Evolutionary conservation across 441 rosid species (phyloP).

Genomic region (Bruguiera hainesii): DNA sequence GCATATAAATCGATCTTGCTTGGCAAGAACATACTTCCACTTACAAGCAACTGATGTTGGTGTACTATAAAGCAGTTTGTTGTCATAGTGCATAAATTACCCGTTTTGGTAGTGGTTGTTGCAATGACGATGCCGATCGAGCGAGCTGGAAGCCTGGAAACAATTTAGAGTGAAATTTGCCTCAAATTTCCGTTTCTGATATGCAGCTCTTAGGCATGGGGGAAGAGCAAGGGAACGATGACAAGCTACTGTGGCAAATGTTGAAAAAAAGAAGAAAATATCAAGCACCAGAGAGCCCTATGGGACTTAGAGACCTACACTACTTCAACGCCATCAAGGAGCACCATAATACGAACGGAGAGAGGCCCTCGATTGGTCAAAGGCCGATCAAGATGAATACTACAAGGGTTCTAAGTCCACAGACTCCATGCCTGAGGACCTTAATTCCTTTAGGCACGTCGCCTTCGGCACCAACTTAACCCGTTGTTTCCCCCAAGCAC

Average conservation of each 20-base stretch:
- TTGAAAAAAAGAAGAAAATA: slow-evolving; percentile 41
- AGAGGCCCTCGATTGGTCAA: slow-evolving; percentile 1
- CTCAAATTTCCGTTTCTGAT: not conserved
- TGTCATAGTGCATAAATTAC: not conserved
- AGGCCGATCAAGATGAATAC: slow-evolving; percentile 10
- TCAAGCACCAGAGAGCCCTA: slow-evolving; percentile 41
- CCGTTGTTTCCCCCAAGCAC: slow-evolving; percentile 9
- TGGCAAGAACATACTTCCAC: not conserved
- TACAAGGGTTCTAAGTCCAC: slow-evolving; percentile 11
- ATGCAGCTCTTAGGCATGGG: slow-evolving; percentile 35
- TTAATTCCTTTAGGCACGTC: slow-evolving; percentile 31
- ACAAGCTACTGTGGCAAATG: slow-evolving; percentile 40
- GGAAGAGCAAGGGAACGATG: slow-evolving; percentile 31
- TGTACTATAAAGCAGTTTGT: not conserved
- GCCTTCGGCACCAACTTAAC: slow-evolving; percentile 28
- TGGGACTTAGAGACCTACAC: slow-evolving; percentile 39
- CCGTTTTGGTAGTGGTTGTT: not conserved
- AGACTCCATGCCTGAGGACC: slow-evolving; percentile 14
- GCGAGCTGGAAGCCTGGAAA: not conserved
- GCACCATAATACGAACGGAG: slow-evolving; percentile 12
- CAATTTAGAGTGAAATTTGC: not conserved
- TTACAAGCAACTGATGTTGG: not conserved
- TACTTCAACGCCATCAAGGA: slow-evolving; percentile 9
- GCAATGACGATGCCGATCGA: not conserved
- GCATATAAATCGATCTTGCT: too few relatives aligned